Evolutionary conservation across 192 early-diverging fungal species (phyloP).

Genomic region (Dimargaris xerosporica): DNA sequence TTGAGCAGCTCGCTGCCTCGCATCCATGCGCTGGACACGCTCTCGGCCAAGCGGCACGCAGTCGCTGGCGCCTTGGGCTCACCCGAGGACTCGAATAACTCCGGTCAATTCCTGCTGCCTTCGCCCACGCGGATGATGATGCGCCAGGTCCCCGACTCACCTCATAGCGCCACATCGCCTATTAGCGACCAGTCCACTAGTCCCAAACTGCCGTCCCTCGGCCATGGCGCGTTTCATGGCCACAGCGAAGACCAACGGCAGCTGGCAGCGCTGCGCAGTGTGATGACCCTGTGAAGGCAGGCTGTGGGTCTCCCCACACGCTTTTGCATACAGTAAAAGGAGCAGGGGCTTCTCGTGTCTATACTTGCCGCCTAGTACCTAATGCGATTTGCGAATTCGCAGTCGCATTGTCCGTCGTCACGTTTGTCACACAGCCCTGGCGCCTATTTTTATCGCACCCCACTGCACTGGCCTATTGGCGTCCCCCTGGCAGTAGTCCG

Average conservation of each 20-base stretch:
- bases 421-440: too few relatives aligned
- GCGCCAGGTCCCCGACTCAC: background rate
- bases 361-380: too few relatives aligned
- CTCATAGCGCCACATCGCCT: background rate
- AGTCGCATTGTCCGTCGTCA: too few relatives aligned
- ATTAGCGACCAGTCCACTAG: background rate
- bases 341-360: too few relatives aligned
- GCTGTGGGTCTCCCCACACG: too few relatives aligned
- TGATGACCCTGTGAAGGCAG: too few relatives aligned
- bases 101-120: background rate
- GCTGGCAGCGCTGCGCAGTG: constrained; percentile 1
- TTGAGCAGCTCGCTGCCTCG: too few relatives aligned
- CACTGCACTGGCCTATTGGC: too few relatives aligned
- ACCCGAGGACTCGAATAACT: background rate
- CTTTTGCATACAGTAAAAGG: too few relatives aligned
- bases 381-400: too few relatives aligned
- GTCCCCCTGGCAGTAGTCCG: too few relatives aligned
- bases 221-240: background rate
- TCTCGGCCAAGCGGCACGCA: background rate
- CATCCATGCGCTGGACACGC: background rate
- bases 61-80: background rate
- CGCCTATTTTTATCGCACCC: too few relatives aligned
- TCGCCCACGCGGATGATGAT: background rate
- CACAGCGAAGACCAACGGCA: constrained; percentile 1
- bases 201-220: background rate